Evolutionary conservation across 768 basidiomycete genomes (phyloP), one percentile per base, ranked within the genome.

Genomic region (Lentinula aciculospora): DNA sequence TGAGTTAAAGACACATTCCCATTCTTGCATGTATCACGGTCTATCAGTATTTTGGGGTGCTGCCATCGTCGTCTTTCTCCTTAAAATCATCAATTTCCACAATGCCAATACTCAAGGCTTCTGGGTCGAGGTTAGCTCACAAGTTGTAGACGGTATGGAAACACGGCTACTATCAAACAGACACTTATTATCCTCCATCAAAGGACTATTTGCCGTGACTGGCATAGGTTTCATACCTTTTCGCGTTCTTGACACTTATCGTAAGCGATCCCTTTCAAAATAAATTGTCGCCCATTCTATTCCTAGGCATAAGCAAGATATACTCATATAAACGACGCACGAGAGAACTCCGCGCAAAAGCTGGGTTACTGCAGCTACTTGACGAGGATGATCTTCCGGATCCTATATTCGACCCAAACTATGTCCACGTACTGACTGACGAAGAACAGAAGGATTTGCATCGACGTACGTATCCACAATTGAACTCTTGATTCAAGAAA

Each of bases 331-430:
- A 91, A 65, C 78, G 79, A 23, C 68, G 76, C 58, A 86, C 84
- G 10, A 76, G 76, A 28, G 75, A 73, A 50, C 74, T 88, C 29
- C 79, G 92, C n/a, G 66, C 68, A 60, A 77, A 80, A 63, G 83
- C 81, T 2, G 85, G 84, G 17, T 72, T 93, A 10, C 87, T 88
- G 1, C 79, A 81, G 57, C 71, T 92, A 3, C 84, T 81, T 49
- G 88, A 94, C 65, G 74, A 77, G 9, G 87, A 94, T 63, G 91
- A 94, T 67, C 71, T 93, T 2, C 92, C 92, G 0, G 91, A 95
- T 66, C 91, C 91, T 0, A 67, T 69, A 0, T 86, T 82, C 62
- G 86, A 89, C 65, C 78, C 80, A 3, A 84, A 87, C 63, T 87
- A 86, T 63, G 81, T 86, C 1, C 87, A 84, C 58, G 86, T 91